Evolutionary conservation across 768 basidiomycete genomes (phyloP), one percentile per base, ranked within the genome.

Genomic region (Phlebiopsis gigantea): DNA sequence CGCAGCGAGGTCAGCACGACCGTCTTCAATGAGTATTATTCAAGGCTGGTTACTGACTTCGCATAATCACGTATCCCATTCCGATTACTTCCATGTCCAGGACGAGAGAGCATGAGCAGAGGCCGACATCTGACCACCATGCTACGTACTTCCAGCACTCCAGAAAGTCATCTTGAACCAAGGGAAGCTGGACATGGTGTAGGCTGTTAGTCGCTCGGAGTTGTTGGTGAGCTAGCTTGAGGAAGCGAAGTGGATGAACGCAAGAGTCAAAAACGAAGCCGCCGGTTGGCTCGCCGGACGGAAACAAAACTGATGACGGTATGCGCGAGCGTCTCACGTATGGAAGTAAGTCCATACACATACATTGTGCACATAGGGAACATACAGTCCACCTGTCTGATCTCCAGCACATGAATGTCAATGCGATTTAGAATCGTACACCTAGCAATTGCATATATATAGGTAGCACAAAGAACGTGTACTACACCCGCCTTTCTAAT

Each of bases 21-120:
- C 29, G 30, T 30, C 26, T 44, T 45, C 12, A 15, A 31, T 9
- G 14, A 4, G 28, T 10, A 28, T 25, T 44, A n/a, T 5, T 17
- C 2, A 21, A 41, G 1, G 39, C 26, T 17, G 7, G 6, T 50
- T n/a, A 59, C 64, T 50, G 43, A 72, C 71, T 56, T 41, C 59
- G 61, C 69, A 72, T 66, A 55, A 70, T 56, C 14, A 61, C 46
- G 49, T 70, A 72, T 19, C 71, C 71, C 29, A 66, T n/a, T n/a
- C 67, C 66, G 39, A 72, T 67, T 52, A 72, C 71, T 72, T 45
- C 21, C 5, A 53, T 24, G 41, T 45, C 48, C 12, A n/a, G 21
- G 14, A 47, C 4, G 21, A 39, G 12, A 12, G 3, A 39, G 34
- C 34, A 39, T 39, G 25, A 19, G 21, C 28, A 56, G 45, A 19